Evolutionary conservation across 2,329 filamentous ascomycete species (phyloP).

Genomic region (Fonsecaea pedrosoi): DNA sequence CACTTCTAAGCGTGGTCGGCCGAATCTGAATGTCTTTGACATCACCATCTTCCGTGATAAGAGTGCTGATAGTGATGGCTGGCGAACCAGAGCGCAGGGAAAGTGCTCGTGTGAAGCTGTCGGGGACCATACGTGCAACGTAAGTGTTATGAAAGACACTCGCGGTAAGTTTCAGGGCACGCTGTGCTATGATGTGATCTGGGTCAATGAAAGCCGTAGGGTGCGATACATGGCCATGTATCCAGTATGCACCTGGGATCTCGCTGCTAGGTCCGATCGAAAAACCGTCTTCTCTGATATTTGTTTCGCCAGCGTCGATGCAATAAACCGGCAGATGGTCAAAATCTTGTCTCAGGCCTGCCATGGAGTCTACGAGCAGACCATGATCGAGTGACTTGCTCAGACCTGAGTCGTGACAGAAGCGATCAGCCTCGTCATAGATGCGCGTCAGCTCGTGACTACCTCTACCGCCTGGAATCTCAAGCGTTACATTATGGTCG

Average conservation of each 20-base stretch:
- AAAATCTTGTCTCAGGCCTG: constrained; percentile 64
- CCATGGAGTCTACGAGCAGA: constrained; percentile 58
- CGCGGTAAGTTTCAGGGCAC: constrained; percentile 61
- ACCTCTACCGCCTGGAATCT: constrained; percentile 26
- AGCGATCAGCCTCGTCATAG: constrained; percentile 44
- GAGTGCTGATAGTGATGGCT: constrained; percentile 66
- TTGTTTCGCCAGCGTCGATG: constrained; percentile 61
- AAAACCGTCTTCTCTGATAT: constrained; percentile 69
- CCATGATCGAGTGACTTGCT: constrained; percentile 43
- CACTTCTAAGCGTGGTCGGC: constrained; percentile 62
- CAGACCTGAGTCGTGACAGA: constrained; percentile 40
- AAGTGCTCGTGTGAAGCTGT: constrained; percentile 56
- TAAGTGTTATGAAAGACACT: constrained; percentile 60
- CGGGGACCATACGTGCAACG: constrained; percentile 63
- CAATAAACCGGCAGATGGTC: constrained; percentile 64
- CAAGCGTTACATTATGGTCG: constrained; percentile 28
- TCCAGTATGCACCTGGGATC: constrained; percentile 60
- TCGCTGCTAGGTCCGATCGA: constrained; percentile 57
- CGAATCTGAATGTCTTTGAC: constrained; percentile 62
- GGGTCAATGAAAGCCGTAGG: constrained; percentile 66
- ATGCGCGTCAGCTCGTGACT: constrained; percentile 44
- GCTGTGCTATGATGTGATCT: constrained; percentile 59
- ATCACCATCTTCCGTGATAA: constrained; percentile 58
- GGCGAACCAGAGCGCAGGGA: constrained; percentile 62
- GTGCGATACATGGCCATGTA: constrained; percentile 69